Conservation (phyloP, 257 asterid genomes). For the Knoxia roxburghii region DNA sequence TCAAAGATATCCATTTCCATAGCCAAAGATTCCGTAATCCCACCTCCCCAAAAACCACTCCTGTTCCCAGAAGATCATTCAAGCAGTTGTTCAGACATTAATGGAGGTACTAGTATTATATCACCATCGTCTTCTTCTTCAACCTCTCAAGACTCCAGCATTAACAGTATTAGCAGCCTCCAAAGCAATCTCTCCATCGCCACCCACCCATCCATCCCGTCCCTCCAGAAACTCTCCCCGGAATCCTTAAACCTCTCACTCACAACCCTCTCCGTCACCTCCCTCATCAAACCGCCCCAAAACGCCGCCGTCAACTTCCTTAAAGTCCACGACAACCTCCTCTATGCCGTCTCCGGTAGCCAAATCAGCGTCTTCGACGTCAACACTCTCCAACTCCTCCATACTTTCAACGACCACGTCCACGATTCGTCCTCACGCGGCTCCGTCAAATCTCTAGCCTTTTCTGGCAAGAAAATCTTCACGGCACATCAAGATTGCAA, state of each 20-base stretch:
- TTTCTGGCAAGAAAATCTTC: conserved; percentile 42
- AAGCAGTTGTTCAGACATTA: conserved; percentile 29
- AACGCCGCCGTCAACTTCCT: conserved; percentile 37
- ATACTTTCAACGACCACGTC: conserved; percentile 33
- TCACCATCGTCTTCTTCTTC: conserved; percentile 13
- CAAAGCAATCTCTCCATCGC: conserved; percentile 59
- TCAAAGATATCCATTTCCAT: conserved; percentile 31
- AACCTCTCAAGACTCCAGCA: conserved; percentile 34
- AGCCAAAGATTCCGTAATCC: conserved; percentile 17
- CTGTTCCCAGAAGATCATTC: conserved; percentile 36
- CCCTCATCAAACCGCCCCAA: conserved; percentile 26
- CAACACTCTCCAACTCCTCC: conserved; percentile 25
- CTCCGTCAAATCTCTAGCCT: conserved; percentile 54
- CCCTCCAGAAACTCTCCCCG: conserved; percentile 54
- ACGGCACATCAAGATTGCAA: conserved; percentile 82
- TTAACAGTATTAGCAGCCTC: conserved; percentile 35
- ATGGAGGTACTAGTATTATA: background rate
- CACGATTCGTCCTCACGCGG: conserved; percentile 31
- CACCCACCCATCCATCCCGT: conserved; percentile 78
- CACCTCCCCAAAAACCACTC: conserved; percentile 22
- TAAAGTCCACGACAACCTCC: conserved; percentile 47
- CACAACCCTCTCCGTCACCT: conserved; percentile 26
- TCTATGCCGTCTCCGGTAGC: conserved; percentile 64
- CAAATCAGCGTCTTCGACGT: conserved; percentile 45
- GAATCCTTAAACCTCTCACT: conserved; percentile 28